phyloP scores from a whole-genome alignment of 2,329 filamentous ascomycete genomes.

The Magnaporthales sp. region DNA sequence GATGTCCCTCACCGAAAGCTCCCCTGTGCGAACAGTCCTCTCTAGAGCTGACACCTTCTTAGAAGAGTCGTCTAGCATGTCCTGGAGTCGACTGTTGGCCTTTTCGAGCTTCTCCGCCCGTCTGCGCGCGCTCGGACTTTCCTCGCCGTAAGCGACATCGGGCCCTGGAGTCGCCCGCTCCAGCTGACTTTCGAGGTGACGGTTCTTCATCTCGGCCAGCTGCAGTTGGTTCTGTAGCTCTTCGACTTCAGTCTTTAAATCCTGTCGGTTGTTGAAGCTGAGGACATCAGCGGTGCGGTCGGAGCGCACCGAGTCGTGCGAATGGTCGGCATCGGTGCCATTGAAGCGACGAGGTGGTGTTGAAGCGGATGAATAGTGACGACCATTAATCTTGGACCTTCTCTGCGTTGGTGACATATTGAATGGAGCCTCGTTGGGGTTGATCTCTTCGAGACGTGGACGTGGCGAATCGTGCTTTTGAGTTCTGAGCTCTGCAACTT shows the following conservation, averaged over 20 bases:
- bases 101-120: constrained; percentile 87
- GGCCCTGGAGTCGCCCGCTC: constrained; percentile 56
- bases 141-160: constrained; percentile 58
- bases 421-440: constrained; percentile 68
- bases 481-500: constrained; percentile 69
- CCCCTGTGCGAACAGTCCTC: constrained; percentile 75
- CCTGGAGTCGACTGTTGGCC: constrained; percentile 83
- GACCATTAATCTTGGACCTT: constrained; percentile 41
- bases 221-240: constrained; percentile 91
- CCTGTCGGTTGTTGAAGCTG: constrained; percentile 80
- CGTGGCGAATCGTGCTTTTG: constrained; percentile 66
- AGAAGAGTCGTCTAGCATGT: constrained; percentile 87
- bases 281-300: constrained; percentile 79
- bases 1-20: constrained; percentile 82
- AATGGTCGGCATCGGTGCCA: constrained; percentile 37
- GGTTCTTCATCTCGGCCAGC: constrained; percentile 89
- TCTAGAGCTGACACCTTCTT: constrained; percentile 89
- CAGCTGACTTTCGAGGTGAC: constrained; percentile 81
- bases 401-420: constrained; percentile 65
- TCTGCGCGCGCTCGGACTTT: constrained; percentile 47
- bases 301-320: constrained; percentile 70
- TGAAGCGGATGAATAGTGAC: constrained; percentile 63
- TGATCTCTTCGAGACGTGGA: constrained; percentile 77
- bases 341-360: constrained; percentile 65
- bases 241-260: constrained; percentile 83